phyloP scores from a whole-genome alignment of 106 monocot species.

The Apostasia shenzhenica region DNA sequence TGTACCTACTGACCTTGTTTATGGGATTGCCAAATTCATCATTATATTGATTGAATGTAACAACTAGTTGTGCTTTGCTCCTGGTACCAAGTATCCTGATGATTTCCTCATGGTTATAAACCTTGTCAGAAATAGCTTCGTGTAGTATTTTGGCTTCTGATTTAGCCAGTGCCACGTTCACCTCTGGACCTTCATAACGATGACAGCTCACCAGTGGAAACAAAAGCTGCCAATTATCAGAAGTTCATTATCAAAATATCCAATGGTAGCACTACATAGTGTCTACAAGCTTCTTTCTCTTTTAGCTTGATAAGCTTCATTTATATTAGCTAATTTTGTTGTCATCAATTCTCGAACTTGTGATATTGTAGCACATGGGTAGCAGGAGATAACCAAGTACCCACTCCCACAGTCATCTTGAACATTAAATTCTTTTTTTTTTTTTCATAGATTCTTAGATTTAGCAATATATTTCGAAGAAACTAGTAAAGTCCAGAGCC shows the following conservation, averaged over 20 bases:
- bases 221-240: constrained; percentile 35
- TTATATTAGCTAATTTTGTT: too few relatives aligned
- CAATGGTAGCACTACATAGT: too few relatives aligned
- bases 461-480: too few relatives aligned
- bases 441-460: too few relatives aligned
- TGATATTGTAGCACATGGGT: too few relatives aligned
- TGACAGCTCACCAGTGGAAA: constrained; percentile 58
- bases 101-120: constrained; percentile 57
- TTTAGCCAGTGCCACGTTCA: constrained; percentile 53
- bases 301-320: too few relatives aligned
- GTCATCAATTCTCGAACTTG: too few relatives aligned
- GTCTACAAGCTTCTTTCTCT: too few relatives aligned
- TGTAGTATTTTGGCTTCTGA: constrained; percentile 88
- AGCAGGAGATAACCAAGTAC: too few relatives aligned
- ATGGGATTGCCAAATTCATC: constrained; percentile 63
- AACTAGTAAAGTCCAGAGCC: too few relatives aligned
- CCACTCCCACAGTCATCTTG: too few relatives aligned
- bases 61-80: constrained; percentile 74
- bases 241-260: neutral
- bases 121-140: constrained; percentile 56
- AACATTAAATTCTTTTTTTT: too few relatives aligned
- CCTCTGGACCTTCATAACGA: constrained; percentile 63
- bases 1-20: constrained; percentile 22
- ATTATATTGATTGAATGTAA: constrained; percentile 72
- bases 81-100: constrained; percentile 70